Percentiles rank a stretch among this genome's conserved stretches.
phyloP scores from a whole-genome alignment of 208 protist genomes.

The Endotrypanum monterogeii region DNA sequence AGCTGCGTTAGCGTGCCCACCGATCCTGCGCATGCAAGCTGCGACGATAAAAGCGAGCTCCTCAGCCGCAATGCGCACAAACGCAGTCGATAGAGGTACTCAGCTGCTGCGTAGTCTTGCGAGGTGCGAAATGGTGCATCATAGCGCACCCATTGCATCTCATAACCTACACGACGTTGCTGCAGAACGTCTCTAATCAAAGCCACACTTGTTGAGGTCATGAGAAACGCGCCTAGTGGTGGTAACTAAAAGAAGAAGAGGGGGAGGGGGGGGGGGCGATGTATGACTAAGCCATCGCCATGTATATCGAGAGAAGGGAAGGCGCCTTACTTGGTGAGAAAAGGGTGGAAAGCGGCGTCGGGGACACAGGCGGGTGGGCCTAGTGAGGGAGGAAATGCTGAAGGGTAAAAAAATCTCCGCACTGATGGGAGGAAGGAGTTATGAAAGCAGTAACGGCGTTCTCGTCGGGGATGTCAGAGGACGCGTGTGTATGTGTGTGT shows the following conservation, averaged over 20 bases:
- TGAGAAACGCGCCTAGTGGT: not conserved
- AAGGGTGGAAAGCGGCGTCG: too few species aligned
- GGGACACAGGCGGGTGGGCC: not conserved
- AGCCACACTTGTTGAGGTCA: constrained; percentile 27
- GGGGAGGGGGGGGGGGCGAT: not conserved
- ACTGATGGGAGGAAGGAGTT: not conserved
- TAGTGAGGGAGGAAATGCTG: not conserved
- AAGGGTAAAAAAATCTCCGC: too few species aligned
- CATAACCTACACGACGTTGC: constrained; percentile 8
- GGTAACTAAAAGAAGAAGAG: not conserved
- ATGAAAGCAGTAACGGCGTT: not conserved
- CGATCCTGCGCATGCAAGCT: not conserved
- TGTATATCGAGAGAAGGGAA: not conserved
- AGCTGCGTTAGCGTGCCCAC: not conserved
- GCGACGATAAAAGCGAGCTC: not conserved
- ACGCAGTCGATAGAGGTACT: constrained; percentile 31
- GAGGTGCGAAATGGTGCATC: constrained; percentile 25
- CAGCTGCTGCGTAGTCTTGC: constrained; percentile 30
- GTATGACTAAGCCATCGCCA: not conserved
- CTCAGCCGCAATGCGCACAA: constrained; percentile 19
- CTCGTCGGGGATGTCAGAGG: not conserved
- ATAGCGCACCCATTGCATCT: constrained; percentile 18
- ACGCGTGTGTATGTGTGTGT: not conserved
- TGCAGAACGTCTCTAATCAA: constrained; percentile 25
- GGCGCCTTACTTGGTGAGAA: not conserved